Base-by-base conservation (phyloP, 2,329 filamentous ascomycete genomes). In the Aspergillus carbonarius region DNA sequence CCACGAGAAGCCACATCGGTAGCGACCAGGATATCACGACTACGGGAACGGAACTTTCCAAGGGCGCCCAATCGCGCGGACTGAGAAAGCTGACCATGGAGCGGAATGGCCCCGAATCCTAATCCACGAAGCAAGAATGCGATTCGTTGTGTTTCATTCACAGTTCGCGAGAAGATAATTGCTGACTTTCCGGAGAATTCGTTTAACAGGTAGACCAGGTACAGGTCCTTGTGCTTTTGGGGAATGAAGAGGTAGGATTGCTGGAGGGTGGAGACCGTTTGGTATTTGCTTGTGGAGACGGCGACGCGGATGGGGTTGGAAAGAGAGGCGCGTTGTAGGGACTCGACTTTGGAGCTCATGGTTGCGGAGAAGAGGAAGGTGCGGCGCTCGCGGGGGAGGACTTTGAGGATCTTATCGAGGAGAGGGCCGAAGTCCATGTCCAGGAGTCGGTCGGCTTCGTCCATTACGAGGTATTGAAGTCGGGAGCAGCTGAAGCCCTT, bases 291-390 rank as follows among this genome's bases (percentile, higher is more conserved):
- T 57, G 84, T 85, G 60, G 87, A 92, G 70, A 97, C 88, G 71
- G 88, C 91, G 58, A 98, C 89, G 30, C 90, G 85, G 6, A 96
- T 81, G 0, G 93, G 93, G 67, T 96, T 92, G 46, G 87, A 87
- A 55, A 99, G 82, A 61, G 90, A 93, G 18, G 95, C 95, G 54
- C 95, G 87, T 73, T 98, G 95, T 48, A 99, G 80, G 54, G 88
- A 92, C 76, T 98, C 95, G 59, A 99, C 90, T 74, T 97, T 96
- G 61, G 88, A 92, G 67, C 88, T 92, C 84, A 98, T 93, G 12
- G 95, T 99, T 1, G 95, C 93, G 4, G 90, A 95, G 81, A 96
- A 98, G 42, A 99, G 88, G 71, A 89, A 95, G 0, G 95, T 98
- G 40, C 88, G 78, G 44, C 85, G 84, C 70, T 92, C 88, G 40